phyloP scores from a whole-genome alignment of 1,284 basidiomycete genomes.

The Pascua sp. region DNA sequence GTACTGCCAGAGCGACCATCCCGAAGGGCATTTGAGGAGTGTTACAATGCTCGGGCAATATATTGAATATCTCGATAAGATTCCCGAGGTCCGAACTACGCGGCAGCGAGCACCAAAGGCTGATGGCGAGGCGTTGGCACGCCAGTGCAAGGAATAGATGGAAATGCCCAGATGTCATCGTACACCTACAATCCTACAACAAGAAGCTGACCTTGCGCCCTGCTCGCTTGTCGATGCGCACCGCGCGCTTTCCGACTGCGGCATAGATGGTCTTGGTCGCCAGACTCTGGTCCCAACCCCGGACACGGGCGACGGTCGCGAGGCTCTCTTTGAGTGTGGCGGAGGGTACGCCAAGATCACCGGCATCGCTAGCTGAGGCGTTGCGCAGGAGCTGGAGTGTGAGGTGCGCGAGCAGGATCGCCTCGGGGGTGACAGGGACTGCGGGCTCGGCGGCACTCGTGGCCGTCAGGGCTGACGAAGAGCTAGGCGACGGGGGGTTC shows the following conservation, averaged over 20 bases:
- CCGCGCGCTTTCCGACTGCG: too few species aligned
- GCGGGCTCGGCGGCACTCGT: background rate
- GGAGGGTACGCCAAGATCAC: constrained; percentile 19
- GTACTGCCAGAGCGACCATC: too few species aligned
- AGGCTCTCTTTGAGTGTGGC: constrained; percentile 34
- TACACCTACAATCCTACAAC: too few species aligned
- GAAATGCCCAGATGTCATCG: too few species aligned
- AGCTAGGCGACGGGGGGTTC: background rate
- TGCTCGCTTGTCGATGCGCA: background rate
- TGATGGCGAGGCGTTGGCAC: too few species aligned
- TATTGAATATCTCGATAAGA: too few species aligned
- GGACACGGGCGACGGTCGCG: constrained; percentile 23
- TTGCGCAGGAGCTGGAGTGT: constrained; percentile 31
- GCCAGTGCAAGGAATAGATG: too few species aligned
- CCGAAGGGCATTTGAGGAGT: too few species aligned
- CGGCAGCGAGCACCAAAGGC: too few species aligned
- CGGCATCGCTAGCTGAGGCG: background rate
- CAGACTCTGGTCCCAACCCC: constrained; percentile 32
- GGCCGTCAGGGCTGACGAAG: too few species aligned
- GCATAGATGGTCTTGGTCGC: constrained; percentile 31
- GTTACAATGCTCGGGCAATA: too few species aligned
- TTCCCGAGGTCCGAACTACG: too few species aligned
- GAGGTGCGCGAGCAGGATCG: constrained; percentile 36
- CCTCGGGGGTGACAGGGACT: constrained; percentile 32
- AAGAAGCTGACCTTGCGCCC: background rate